Percentiles rank a stretch among this genome's conserved stretches.
phyloP scores from a whole-genome alignment of 23 red algal species.

The Cyanidium caldarium region DNA sequence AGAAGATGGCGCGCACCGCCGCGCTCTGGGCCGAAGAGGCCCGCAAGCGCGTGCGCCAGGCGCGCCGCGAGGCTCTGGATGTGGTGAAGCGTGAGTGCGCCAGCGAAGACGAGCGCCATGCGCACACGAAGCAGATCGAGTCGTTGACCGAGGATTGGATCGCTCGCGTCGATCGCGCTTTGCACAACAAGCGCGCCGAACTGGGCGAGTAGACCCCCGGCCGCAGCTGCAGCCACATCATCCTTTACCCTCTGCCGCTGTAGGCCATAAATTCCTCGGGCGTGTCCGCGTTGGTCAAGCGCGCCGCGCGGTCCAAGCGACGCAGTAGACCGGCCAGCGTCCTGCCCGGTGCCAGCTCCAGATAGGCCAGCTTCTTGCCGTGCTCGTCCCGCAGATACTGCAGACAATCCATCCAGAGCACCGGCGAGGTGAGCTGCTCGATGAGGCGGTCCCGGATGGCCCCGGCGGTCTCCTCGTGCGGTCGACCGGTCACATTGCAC shows the following conservation, averaged over 20 bases:
- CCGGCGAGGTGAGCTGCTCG: constrained; percentile 66
- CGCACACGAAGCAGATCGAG: not conserved
- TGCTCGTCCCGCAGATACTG: constrained; percentile 11
- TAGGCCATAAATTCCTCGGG: too few relatives aligned
- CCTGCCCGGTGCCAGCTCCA: constrained; percentile 76
- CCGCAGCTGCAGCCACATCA: too few relatives aligned
- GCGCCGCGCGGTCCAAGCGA: constrained; percentile 35
- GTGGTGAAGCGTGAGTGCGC: not conserved
- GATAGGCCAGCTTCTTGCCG: constrained; percentile 3
- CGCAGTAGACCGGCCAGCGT: constrained; percentile 72
- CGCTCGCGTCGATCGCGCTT: not conserved
- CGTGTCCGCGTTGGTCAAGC: constrained; percentile 14
- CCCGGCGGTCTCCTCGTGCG: constrained; percentile 18
- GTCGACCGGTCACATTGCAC: constrained; percentile 54
- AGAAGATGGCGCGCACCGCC: not conserved
- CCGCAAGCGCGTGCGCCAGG: not conserved
- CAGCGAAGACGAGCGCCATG: not conserved
- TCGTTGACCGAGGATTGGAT: not conserved
- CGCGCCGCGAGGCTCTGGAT: not conserved
- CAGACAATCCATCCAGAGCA: constrained; percentile 52
- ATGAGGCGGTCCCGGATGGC: constrained; percentile 25
- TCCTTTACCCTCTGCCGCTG: too few relatives aligned
- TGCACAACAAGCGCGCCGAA: not conserved
- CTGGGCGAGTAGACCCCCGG: too few relatives aligned
- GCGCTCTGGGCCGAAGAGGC: not conserved